These are phyloP conservation scores for Epichloe sibirici DNA, from an alignment of 2,329 filamentous ascomycete species.

Conservation along the genomic window DNA sequence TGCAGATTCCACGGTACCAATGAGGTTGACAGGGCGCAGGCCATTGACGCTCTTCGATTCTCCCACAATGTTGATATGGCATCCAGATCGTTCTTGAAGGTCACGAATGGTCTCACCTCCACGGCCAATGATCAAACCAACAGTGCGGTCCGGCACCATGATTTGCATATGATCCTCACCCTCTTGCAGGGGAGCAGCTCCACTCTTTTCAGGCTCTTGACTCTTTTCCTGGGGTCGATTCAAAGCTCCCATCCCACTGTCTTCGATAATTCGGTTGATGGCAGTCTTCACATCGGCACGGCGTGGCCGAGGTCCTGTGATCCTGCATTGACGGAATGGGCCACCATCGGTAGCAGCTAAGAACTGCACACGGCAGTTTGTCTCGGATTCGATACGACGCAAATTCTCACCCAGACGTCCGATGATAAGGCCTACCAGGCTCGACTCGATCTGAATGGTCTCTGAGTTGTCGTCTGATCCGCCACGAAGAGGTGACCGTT, in stretches of 20 bases:
- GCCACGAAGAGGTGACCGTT: constrained; percentile 45
- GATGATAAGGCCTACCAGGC: constrained; percentile 80
- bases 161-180: constrained; percentile 83
- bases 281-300: constrained; percentile 69
- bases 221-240: constrained; percentile 31
- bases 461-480: constrained; percentile 57
- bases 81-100: constrained; percentile 82
- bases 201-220: constrained; percentile 26
- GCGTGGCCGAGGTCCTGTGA: constrained; percentile 59
- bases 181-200: constrained; percentile 48
- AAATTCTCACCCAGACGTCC: constrained; percentile 84
- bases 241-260: constrained; percentile 44
- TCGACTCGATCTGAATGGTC: constrained; percentile 76
- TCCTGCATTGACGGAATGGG: constrained; percentile 71
- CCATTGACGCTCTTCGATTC: constrained; percentile 90
- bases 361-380: constrained; percentile 77
- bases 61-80: constrained; percentile 88
- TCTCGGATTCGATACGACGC: constrained; percentile 71
- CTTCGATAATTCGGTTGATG: constrained; percentile 80
- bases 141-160: constrained; percentile 88
- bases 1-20: constrained; percentile 64
- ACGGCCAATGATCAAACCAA: constrained; percentile 87
- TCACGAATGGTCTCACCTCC: constrained; percentile 89
- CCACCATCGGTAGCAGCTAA: constrained; percentile 65
- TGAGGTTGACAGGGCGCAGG: constrained; percentile 78